A percentile compares a stretch with the other conserved stretches of the same genome.
These are phyloP conservation scores for Nothophytophthora sp. DNA, from an alignment of 352 stramenopile genomes.

Conservation along the genomic window DNA sequence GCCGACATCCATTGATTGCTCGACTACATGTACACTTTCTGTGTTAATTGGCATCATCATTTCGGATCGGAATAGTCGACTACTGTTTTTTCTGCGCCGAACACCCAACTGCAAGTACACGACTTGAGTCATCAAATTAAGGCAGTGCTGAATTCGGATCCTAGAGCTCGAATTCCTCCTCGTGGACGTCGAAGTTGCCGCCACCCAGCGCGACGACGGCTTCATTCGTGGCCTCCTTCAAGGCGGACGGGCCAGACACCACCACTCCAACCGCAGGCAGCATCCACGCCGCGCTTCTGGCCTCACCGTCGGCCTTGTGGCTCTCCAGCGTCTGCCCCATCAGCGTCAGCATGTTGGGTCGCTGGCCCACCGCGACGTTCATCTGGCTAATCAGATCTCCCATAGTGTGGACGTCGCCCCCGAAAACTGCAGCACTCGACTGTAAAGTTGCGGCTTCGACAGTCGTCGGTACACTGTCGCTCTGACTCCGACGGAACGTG, in stretches of 20 bases:
- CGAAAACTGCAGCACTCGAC: conserved; percentile 15
- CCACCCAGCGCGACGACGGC: conserved; percentile 32
- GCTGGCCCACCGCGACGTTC: conserved; percentile 30
- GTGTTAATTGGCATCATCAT: too few relatives aligned
- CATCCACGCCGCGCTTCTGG: conserved; percentile 3
- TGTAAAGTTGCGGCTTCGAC: conserved; percentile 1
- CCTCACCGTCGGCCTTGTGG: conserved; percentile 19
- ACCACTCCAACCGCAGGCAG: conserved; percentile 36
- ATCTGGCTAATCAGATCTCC: conserved; percentile 40
- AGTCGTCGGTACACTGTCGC: conserved; percentile 9
- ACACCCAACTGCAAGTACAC: too few relatives aligned
- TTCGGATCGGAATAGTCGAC: too few relatives aligned
- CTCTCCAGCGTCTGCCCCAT: conserved; percentile 25
- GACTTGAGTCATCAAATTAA: too few relatives aligned
- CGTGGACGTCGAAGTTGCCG: conserved; percentile 49
- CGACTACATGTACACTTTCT: too few relatives aligned
- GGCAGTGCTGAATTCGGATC: too few relatives aligned
- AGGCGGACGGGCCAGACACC: conserved; percentile 32
- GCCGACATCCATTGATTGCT: neutral
- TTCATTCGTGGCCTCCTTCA: conserved; percentile 43
- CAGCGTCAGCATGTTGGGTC: conserved; percentile 33
- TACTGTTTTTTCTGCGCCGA: too few relatives aligned
- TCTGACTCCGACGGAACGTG: conserved; percentile 16
- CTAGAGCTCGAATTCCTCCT: conserved; percentile 58
- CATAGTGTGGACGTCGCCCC: conserved; percentile 38